These are phyloP conservation scores for Globisporangium okanoganense DNA, from an alignment of 352 stramenopile genomes.

Conservation along the genomic window DNA sequence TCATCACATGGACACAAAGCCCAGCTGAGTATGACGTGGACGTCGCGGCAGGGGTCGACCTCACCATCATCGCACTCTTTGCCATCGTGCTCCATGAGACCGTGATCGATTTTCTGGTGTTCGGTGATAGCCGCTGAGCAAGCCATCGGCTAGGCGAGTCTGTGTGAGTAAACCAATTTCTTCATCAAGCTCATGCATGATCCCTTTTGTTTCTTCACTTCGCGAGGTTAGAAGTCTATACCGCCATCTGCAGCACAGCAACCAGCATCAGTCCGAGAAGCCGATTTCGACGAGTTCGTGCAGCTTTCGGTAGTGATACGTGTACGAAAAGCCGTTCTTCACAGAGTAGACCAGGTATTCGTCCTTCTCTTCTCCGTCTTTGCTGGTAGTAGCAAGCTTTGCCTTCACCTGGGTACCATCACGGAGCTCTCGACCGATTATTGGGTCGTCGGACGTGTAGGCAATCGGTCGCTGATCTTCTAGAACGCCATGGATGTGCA, in stretches of 20 bases:
- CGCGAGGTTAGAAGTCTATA: no score
- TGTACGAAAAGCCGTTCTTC: slow-evolving; percentile 57
- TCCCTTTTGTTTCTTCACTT: not conserved
- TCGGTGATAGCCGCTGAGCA: not conserved
- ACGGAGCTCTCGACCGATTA: slow-evolving; percentile 41
- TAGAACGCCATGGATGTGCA: slow-evolving; percentile 54
- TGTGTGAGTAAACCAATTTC: not conserved
- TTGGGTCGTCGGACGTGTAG: slow-evolving; percentile 35
- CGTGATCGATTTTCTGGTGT: not conserved
- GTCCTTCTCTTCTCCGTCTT: slow-evolving; percentile 19
- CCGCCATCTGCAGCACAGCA: not conserved
- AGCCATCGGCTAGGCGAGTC: not conserved
- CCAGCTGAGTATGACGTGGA: not conserved
- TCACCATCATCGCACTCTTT: not conserved
- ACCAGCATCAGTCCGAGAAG: slow-evolving; percentile 4
- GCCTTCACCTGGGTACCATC: slow-evolving; percentile 71
- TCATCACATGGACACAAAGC: not conserved
- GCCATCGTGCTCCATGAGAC: not conserved
- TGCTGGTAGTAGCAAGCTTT: slow-evolving; percentile 24
- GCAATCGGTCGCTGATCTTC: slow-evolving; percentile 40
- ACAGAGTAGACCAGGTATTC: slow-evolving; percentile 65
- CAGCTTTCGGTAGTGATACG: slow-evolving; percentile 27
- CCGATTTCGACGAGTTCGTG: slow-evolving; percentile 11
- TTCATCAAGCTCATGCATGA: not conserved
- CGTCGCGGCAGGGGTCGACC: not conserved